phyloP scores from a whole-genome alignment of 2,329 filamentous ascomycete genomes.

The Graphiopsis chlorocephala region DNA sequence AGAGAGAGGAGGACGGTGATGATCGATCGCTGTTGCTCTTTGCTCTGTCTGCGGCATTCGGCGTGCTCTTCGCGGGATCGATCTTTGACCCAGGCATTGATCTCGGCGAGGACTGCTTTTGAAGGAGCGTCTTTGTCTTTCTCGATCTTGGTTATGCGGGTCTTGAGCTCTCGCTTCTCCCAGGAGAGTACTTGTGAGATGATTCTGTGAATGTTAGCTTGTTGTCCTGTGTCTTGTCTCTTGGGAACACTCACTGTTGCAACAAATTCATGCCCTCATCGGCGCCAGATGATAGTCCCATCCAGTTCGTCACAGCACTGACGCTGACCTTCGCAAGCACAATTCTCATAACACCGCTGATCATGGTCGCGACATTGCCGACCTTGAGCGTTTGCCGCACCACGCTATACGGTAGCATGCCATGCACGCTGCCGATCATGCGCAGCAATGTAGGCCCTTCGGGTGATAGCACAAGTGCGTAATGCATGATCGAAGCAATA shows the following conservation, averaged over 20 bases:
- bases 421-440: conserved; percentile 67
- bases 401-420: conserved; percentile 67
- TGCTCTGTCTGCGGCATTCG: conserved; percentile 56
- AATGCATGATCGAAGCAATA: conserved; percentile 70
- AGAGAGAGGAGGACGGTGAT: conserved; percentile 62
- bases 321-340: conserved; percentile 76
- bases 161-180: conserved; percentile 70
- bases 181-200: conserved; percentile 70
- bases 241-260: conserved; percentile 50
- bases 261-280: conserved; percentile 79
- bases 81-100: conserved; percentile 56
- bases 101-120: conserved; percentile 59
- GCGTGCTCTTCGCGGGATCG: conserved; percentile 57
- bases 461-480: conserved; percentile 68
- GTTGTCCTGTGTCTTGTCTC: not conserved
- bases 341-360: conserved; percentile 69
- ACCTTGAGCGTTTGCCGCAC: conserved; percentile 71
- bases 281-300: conserved; percentile 67
- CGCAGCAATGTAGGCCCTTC: conserved; percentile 73
- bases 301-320: conserved; percentile 72
- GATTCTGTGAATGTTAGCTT: conserved; percentile 51
- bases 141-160: conserved; percentile 63
- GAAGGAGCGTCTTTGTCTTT: conserved; percentile 57
- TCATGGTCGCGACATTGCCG: conserved; percentile 79
- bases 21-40: conserved; percentile 57